phyloP scores from a whole-genome alignment of 345 rosid genomes.

The Hevea brasiliensis region DNA sequence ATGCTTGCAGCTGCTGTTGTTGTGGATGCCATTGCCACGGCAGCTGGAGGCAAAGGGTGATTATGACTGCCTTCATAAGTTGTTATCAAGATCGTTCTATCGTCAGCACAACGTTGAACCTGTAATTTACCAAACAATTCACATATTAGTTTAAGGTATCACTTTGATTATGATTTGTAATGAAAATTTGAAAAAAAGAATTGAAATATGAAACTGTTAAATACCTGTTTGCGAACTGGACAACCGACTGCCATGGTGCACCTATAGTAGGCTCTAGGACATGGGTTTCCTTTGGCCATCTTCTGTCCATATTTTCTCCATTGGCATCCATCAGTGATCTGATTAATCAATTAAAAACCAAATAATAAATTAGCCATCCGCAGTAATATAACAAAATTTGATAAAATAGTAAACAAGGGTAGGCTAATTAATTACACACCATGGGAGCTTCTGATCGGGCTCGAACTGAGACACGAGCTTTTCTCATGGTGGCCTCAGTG shows the following conservation, averaged over 20 bases:
- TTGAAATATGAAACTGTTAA: neutral
- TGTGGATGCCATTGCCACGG: conserved; percentile 94
- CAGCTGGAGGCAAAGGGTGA: conserved; percentile 91
- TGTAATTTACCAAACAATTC: conserved; percentile 11
- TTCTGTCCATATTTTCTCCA: conserved; percentile 99
- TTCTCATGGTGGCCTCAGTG: conserved; percentile 83
- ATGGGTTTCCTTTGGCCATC: conserved; percentile 98
- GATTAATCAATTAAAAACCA: neutral
- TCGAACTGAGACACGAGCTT: conserved; percentile 96
- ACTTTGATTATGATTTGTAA: neutral
- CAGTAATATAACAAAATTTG: neutral
- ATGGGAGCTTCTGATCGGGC: conserved; percentile 98
- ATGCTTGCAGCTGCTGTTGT: conserved; percentile 84
- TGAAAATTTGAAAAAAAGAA: neutral
- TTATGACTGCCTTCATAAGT: conserved; percentile 95
- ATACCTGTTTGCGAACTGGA: conserved; percentile 93
- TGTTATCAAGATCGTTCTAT: conserved; percentile 73
- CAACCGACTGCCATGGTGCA: conserved; percentile 97
- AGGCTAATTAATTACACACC: conserved; percentile 37
- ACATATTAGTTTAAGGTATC: conserved; percentile 1
- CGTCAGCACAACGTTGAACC: conserved; percentile 98
- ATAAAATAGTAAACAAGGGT: neutral
- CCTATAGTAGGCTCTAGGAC: conserved; percentile 93
- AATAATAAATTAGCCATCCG: neutral
- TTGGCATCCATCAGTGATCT: conserved; percentile 91